Evolutionary conservation across 2,329 filamentous ascomycete genomes (phyloP).

Genomic region (Drechslerella stenobrocha): DNA sequence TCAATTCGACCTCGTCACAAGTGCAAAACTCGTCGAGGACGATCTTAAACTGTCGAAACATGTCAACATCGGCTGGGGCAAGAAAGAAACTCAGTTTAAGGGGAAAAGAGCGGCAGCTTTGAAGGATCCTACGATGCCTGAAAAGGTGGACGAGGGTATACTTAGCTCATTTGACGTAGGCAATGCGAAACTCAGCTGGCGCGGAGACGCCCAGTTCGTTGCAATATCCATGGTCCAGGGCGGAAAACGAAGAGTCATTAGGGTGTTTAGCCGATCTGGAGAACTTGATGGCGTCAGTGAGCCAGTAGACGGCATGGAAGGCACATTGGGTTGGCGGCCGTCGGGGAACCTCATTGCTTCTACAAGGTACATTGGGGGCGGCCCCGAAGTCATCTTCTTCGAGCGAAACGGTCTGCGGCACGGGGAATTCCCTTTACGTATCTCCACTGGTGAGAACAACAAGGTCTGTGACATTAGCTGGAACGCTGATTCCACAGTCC

Average conservation of each 20-base stretch:
- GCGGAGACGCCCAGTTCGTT: slow-evolving; percentile 88
- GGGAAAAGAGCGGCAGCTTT: slow-evolving; percentile 84
- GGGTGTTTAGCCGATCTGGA: slow-evolving; percentile 88
- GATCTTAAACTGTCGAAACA: slow-evolving; percentile 87
- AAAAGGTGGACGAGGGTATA: slow-evolving; percentile 81
- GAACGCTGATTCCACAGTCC: slow-evolving; percentile 89
- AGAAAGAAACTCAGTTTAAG: slow-evolving; percentile 96
- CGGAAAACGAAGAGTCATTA: slow-evolving; percentile 72
- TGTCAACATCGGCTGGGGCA: slow-evolving; percentile 97
- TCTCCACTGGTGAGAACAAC: slow-evolving; percentile 62
- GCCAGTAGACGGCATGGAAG: slow-evolving; percentile 88
- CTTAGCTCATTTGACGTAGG: slow-evolving; percentile 74
- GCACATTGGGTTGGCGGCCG: slow-evolving; percentile 85
- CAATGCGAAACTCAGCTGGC: slow-evolving; percentile 78
- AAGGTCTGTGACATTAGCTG: slow-evolving; percentile 71
- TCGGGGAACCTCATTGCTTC: slow-evolving; percentile 87
- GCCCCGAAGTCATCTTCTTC: slow-evolving; percentile 87
- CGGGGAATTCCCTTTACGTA: slow-evolving; percentile 81
- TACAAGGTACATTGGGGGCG: slow-evolving; percentile 70
- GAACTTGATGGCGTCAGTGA: slow-evolving; percentile 91
- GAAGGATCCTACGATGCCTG: slow-evolving; percentile 90
- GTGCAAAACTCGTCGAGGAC: slow-evolving; percentile 70
- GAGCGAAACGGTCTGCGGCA: slow-evolving; percentile 97
- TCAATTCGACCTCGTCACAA: slow-evolving; percentile 80
- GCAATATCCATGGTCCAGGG: slow-evolving; percentile 79